Evolutionary conservation across 305 asterid species (phyloP).

Genomic region (Coffea humblotiana): DNA sequence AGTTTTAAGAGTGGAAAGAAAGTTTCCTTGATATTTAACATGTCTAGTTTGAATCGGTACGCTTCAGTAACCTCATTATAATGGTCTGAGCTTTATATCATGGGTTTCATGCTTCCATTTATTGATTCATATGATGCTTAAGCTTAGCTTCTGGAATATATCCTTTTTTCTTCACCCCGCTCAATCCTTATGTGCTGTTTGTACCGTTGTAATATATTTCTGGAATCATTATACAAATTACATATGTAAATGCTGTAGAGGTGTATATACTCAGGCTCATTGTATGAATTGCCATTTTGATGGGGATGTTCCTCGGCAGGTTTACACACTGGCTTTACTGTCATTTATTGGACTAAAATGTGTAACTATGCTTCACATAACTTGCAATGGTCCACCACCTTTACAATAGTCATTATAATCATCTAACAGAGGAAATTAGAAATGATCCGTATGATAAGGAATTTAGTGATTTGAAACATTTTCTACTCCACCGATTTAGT

Average conservation of each 20-base stretch:
- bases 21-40: slow-evolving; percentile 60
- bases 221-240: too few relatives aligned
- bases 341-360: not conserved
- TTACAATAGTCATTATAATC: not conserved
- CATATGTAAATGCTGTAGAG: not conserved
- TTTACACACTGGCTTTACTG: not conserved
- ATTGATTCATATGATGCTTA: not conserved
- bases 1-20: slow-evolving; percentile 55
- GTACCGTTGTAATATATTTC: not conserved
- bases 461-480: not conserved
- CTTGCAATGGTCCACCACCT: not conserved
- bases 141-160: too few relatives aligned
- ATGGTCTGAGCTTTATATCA: not conserved
- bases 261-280: not conserved
- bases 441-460: not conserved
- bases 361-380: not conserved
- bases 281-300: too few relatives aligned
- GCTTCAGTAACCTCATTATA: not conserved
- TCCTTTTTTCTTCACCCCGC: too few relatives aligned
- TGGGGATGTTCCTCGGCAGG: not conserved
- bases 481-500: not conserved
- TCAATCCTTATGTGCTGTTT: not conserved
- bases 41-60: slow-evolving; percentile 85
- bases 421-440: not conserved
- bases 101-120: not conserved